These are phyloP conservation scores for Umbelopsis sp. DNA, from an alignment of 371 early-diverging fungal species.

Conservation along the genomic window DNA sequence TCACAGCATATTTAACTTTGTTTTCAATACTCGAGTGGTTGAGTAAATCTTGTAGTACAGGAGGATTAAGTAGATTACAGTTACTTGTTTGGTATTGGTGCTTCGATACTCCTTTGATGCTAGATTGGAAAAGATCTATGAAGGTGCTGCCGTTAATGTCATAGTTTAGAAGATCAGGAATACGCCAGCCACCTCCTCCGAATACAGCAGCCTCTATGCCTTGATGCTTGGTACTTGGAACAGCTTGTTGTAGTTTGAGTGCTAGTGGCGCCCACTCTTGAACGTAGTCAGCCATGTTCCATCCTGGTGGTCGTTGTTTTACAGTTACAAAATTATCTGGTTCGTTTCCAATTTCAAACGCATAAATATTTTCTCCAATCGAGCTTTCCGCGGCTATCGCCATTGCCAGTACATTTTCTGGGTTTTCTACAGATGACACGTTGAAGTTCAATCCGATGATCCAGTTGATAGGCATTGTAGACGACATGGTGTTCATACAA, in stretches of 20 bases:
- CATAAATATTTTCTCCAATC: conserved; percentile 1
- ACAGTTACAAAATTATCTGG: neutral
- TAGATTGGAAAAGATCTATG: neutral
- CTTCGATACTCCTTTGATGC: neutral
- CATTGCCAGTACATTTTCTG: neutral
- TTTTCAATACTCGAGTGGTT: conserved; percentile 7
- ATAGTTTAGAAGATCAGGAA: neutral
- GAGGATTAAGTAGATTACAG: neutral
- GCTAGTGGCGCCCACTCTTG: neutral
- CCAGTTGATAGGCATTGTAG: neutral
- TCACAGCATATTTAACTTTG: neutral
- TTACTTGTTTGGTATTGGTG: conserved; percentile 16
- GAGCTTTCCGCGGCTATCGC: neutral
- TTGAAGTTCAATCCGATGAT: conserved; percentile 4
- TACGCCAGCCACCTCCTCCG: neutral
- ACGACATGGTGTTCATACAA: neutral
- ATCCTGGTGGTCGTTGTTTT: neutral
- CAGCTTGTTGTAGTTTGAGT: neutral
- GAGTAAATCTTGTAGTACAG: neutral
- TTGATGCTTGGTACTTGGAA: neutral
- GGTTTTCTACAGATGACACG: neutral
- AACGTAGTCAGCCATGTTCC: neutral
- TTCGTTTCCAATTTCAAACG: conserved; percentile 14
- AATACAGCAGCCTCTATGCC: conserved; percentile 5
- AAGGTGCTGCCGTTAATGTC: neutral